Evolutionary conservation across 371 early-diverging fungal species (phyloP), one percentile per base, ranked within the genome.

Genomic region (Ordospora colligata): DNA sequence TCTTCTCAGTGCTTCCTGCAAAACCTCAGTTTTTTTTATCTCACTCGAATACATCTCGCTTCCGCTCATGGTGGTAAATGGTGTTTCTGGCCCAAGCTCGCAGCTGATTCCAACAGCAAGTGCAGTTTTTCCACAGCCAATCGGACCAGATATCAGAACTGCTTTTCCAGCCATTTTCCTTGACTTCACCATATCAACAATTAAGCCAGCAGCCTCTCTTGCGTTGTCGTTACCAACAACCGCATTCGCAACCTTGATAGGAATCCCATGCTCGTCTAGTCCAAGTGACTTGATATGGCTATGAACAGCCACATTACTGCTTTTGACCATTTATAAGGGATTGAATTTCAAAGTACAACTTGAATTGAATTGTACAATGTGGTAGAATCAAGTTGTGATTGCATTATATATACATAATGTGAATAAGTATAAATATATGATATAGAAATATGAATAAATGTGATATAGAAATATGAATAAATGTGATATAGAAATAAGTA

Each of bases 51-150:
- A 77, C 19, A 81, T 49, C 58, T 81, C 81, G 51, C 77, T 71
- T 12, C 67, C 81, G 2, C 71, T 52, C 63, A 77, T 75, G 43
- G 44, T 54, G n/a, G 73, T 73, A 75, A 81, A 81, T 9, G 81
- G 81, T 11, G 75, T 67, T 62, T 63, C 66, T 19, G 62, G 23
- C 1, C 81, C 81, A 14, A 81, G 70, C 54, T 81, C 81, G 40
- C 69, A 49, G 37, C 73, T 72, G 2, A 81, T 44, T 2, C 71
- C 81, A 6, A 81, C 75, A 27, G 78, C 74, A 25, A 78, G 62
- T 5, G 78, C 78, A 4, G 77, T 77, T 42, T 81, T 81, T 17
- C 81, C 81, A 51, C 73, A 45, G 10, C 78, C 77, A n/a, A 47
- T 71, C 10, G 74, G 75, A n/a, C 81, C 81, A 3, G 69, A 65